Base-by-base conservation (phyloP, 495 filamentous ascomycete genomes). In the Neurospora sp. region DNA sequence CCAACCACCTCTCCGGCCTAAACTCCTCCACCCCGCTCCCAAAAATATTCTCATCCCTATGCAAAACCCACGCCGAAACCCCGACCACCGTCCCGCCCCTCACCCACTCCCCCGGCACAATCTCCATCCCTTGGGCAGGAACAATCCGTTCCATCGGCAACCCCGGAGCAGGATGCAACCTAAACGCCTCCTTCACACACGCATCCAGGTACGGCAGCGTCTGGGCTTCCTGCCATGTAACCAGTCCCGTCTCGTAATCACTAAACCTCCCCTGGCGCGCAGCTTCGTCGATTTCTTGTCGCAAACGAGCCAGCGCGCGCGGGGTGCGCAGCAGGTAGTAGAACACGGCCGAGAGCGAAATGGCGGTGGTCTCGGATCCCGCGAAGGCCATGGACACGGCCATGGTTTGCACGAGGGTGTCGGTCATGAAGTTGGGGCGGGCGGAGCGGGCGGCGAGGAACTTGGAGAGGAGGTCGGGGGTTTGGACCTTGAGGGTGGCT, bases 151-250 rank as follows among this genome's bases (percentile, higher is more conserved):
- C 90, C 69, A 92, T 85, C 22, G 87, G 83, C 31, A 91, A 78
- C 0, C 87, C 88, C 1, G 89, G 84, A 9, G 89, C 87, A 0
- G 92, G 89, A 75, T 92, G 88, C 20, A 93, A 70, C 4, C 91
- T 85, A 78, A 92, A 87, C 0, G 88, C 83, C 79, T 94, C 92
- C 79, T 92, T 90, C 75, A 93, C 86, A 42, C 87, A 87, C 5
- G 90, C 89, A 71, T 90, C 88, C 14, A 93, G 85, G 75, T 93
- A 93, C 18, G 79, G 79, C 8, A 90, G 81, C 68, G 83, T 83
- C 76, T 89, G 89, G 41, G 82, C 83, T 78, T 91, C 89, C 27
- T 81, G 76, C 87, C 86, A 90, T 0, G 87, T 87, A 22, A 91
- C 88, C 14, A 90, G 80, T 3, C 87, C 87, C 1, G 81, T 84